Evolutionary conservation across 106 monocot genomes (phyloP), one percentile per base, ranked within the genome.

Genomic region (Phalaenopsis equestris): DNA sequence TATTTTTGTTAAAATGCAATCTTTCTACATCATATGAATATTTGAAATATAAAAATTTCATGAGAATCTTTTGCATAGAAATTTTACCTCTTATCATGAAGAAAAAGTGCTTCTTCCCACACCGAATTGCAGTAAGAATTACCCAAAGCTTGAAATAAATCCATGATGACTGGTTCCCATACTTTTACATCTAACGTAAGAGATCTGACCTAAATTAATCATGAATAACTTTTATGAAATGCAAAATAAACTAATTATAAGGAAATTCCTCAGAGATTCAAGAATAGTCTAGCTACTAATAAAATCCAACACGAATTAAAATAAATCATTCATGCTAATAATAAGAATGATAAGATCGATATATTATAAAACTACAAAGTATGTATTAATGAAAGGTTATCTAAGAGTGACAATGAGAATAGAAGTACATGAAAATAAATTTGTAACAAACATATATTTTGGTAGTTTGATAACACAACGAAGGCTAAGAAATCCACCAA

Each of bases 121-220:
- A 98, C 90, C 19, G 91, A 94, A 80, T 98, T 98, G 88, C 90
- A 90, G 70, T 88, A 98, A 77, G 90, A 37, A 88, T 98, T 98
- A 77, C 98, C 98, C 57, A 98, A 85, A 15, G 84, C 85, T 88
- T 77, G 73, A 74, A 94, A 94, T 41, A 98, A 80, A 80, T 98
- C 89, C 82, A 92, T 58, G 17, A 98, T 82, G n/a, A 85, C 85
- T 8, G 98, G 89, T 82, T 93, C 98, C 98, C 98, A 98, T 45
- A 98, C 91, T 80, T 87, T 98, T 23, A 98, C 92, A 86, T 98
- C 98, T 80, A 98, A 84, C 64, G 87, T 89, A 76, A 98, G 30
- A 45, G 98, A 98, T 78, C 94, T 87, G 76, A 98, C 94, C 98
- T 98, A 39, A 8, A 65, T 65, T 65, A 48, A 76, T 7, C 76